Conservation (phyloP, 169 alveolate species). For the Nephromyces sp. region DNA sequence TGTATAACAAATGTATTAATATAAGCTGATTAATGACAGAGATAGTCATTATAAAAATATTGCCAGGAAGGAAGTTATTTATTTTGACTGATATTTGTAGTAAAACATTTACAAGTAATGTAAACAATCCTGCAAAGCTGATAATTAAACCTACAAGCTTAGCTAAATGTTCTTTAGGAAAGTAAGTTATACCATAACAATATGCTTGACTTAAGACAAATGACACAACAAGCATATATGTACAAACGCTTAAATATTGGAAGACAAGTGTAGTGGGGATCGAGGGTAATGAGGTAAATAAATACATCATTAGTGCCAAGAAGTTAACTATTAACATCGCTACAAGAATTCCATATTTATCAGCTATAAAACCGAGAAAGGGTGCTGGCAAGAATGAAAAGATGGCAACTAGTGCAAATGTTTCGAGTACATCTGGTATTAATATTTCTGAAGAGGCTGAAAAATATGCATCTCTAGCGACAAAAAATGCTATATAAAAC, state of each 20-base stretch:
- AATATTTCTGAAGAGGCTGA: not conserved
- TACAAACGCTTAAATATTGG: not conserved
- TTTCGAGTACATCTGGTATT: not conserved
- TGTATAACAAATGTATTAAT: too few relatives aligned
- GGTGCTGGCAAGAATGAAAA: not conserved
- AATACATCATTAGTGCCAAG: not conserved
- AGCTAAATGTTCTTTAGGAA: not conserved
- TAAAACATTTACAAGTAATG: not conserved
- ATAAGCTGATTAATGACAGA: too few relatives aligned
- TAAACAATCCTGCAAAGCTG: not conserved
- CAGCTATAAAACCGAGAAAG: not conserved
- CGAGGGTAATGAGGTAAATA: not conserved
- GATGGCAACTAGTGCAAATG: not conserved
- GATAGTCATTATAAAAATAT: not conserved
- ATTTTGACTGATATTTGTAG: not conserved
- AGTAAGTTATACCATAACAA: not conserved
- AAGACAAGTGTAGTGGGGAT: not conserved
- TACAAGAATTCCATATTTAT: not conserved
- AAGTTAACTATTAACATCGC: not conserved
- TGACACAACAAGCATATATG: not conserved
- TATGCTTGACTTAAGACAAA: not conserved
- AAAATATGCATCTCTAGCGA: not conserved
- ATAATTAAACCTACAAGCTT: not conserved
- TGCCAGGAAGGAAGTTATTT: not conserved
- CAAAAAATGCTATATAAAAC: not conserved